These are phyloP conservation scores for Collybia nuda DNA, from an alignment of 768 basidiomycete species.

Conservation along the genomic window DNA sequence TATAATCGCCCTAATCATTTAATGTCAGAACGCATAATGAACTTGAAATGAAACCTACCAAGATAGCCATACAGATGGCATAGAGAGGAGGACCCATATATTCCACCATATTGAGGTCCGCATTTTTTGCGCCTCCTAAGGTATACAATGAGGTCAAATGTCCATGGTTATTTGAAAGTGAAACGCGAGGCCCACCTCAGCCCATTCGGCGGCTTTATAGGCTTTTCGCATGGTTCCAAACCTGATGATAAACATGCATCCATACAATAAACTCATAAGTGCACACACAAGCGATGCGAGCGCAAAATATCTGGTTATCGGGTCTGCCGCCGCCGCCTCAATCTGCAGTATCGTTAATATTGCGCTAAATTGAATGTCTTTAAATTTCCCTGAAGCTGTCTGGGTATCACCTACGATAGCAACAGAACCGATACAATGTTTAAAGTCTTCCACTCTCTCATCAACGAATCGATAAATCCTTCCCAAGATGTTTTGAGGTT, in stretches of 20 bases:
- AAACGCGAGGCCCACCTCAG: constrained; percentile 36
- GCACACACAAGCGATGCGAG: constrained; percentile 55
- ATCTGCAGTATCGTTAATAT: constrained; percentile 31
- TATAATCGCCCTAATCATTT: constrained; percentile 53
- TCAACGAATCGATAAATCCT: constrained; percentile 23
- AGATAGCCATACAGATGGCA: constrained; percentile 67
- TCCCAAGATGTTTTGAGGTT: constrained; percentile 26
- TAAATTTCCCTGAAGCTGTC: not conserved
- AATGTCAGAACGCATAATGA: no score
- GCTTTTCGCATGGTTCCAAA: constrained; percentile 30
- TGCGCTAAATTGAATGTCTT: constrained; percentile 15
- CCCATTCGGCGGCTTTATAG: constrained; percentile 61
- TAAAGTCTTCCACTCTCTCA: constrained; percentile 34
- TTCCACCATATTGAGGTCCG: constrained; percentile 28
- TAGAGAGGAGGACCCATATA: constrained; percentile 35
- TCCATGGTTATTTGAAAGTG: not conserved
- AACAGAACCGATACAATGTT: constrained; percentile 34
- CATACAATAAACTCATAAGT: constrained; percentile 54
- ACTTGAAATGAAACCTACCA: constrained; percentile 40
- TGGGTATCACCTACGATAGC: constrained; percentile 2
- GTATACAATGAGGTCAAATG: not conserved
- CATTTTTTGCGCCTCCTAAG: constrained; percentile 53
- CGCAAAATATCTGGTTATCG: constrained; percentile 51
- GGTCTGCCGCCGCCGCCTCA: constrained; percentile 40
- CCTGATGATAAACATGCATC: constrained; percentile 15